Percentiles rank a stretch among this genome's conserved stretches.
Evolutionary conservation across 345 rosid genomes (phyloP).

Genomic region (Sisymbrium altissimum): DNA sequence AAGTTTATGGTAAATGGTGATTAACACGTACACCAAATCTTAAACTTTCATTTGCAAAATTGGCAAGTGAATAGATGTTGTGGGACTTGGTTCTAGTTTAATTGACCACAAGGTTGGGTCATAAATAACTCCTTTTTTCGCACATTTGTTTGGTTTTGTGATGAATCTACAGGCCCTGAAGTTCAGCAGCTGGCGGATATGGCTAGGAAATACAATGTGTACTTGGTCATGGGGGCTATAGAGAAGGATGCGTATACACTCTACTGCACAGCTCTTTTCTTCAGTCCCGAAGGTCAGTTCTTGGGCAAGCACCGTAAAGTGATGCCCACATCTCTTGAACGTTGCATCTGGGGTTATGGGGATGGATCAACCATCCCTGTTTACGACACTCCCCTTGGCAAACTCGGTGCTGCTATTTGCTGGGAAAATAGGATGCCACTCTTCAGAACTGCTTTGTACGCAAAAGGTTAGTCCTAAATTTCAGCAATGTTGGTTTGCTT

Average conservation of each 20-base stretch:
- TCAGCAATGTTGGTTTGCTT: no score
- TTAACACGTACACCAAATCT: not conserved
- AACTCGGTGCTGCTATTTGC: constrained; percentile 88
- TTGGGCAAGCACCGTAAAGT: constrained; percentile 88
- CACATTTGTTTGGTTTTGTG: not conserved
- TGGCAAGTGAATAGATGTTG: not conserved
- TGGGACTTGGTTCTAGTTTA: not conserved
- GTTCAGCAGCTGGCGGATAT: constrained; percentile 63
- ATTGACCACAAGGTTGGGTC: no score
- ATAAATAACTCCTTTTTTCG: not conserved
- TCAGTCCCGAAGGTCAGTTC: constrained; percentile 67
- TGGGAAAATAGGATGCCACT: constrained; percentile 98
- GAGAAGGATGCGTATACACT: constrained; percentile 93
- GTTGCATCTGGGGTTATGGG: constrained; percentile 94
- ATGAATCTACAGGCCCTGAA: constrained; percentile 59
- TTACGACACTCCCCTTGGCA: constrained; percentile 73
- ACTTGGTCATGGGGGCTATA: constrained; percentile 80
- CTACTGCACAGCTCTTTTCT: constrained; percentile 81
- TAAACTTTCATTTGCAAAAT: not conserved
- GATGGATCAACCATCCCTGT: constrained; percentile 92
- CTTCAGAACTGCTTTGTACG: constrained; percentile 78
- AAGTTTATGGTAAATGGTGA: no score
- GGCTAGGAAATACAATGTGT: constrained; percentile 70
- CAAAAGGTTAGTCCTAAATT: constrained; percentile 52
- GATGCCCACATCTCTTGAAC: constrained; percentile 88